Base-by-base conservation (phyloP, 257 asterid species). In the Nemophila menziesii region DNA sequence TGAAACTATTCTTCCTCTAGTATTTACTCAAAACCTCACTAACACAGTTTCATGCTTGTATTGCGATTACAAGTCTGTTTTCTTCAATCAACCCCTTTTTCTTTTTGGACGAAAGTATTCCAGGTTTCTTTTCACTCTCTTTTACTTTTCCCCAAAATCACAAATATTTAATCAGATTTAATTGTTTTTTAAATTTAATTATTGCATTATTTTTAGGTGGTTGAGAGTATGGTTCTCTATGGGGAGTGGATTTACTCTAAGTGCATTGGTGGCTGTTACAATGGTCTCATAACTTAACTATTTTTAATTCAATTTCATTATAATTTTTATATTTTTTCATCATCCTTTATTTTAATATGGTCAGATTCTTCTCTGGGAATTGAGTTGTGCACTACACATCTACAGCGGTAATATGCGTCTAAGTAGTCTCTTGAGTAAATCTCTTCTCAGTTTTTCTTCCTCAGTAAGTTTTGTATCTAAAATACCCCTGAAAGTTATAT, bases 11-110 rank as follows among this genome's bases (percentile, higher is more conserved):
- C 70, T 86, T 23, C 93, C 94, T 3, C 43, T 82, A 58, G 78
- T 81, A 43, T 43, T 49, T 39, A 22, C 57, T 38, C 72, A 58
- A n/a, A n/a, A n/a, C 52, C 54, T 69, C 26, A 58, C 79, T 44
- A 58, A 64, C 58, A 54, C 80, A 13, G 39, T 86, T 42, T 82
- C 93, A 47, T 79, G 90, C 73, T 86, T 89, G 87, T 87, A 77
- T 39, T 87, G 97, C 37, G 95, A 83, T 64, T 60, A 61, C 71
- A 87, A 87, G 61, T 73, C 73, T 5, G 27, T 51, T 27, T 57
- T 57, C 33, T 65, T 82, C 64, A 87, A 87, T 52, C 79, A 71
- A 26, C 78, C 92, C 19, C 54, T 86, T 39, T 82, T 69, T 62
- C 81, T 69, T 14, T 63, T 73, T 43, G 97, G 95, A 45, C 83